These are phyloP conservation scores for Colletotrichum tofieldiae DNA, from an alignment of 2,329 filamentous ascomycete species.

Conservation along the genomic window DNA sequence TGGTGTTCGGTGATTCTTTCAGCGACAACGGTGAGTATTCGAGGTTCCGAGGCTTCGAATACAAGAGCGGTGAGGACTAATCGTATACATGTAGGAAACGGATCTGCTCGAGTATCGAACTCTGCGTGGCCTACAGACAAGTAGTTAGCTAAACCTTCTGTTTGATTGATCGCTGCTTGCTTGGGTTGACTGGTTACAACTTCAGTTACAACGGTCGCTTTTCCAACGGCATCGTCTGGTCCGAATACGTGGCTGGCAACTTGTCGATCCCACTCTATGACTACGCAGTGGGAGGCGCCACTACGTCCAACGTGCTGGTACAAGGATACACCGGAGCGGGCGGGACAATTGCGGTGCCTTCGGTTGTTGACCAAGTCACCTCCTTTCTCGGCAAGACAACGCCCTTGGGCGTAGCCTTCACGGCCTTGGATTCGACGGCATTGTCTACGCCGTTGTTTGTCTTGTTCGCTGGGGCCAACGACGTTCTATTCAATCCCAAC, in stretches of 20 bases:
- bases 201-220: slow-evolving; percentile 34
- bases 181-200: not conserved
- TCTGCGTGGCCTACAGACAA: slow-evolving; percentile 31
- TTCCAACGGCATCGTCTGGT: slow-evolving; percentile 38
- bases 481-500: slow-evolving; percentile 34
- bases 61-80: not conserved
- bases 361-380: slow-evolving; percentile 26
- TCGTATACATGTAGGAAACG: slow-evolving; percentile 9
- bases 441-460: slow-evolving; percentile 24
- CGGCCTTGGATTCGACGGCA: slow-evolving; percentile 5
- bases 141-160: slow-evolving; percentile 15
- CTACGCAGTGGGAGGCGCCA: slow-evolving; percentile 37
- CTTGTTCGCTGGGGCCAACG: slow-evolving; percentile 28
- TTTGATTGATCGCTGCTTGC: accelerated
- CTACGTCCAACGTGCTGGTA: slow-evolving; percentile 28
- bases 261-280: slow-evolving; percentile 40
- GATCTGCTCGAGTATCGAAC: slow-evolving; percentile 30
- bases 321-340: slow-evolving; percentile 37
- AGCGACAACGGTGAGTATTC: slow-evolving; percentile 31
- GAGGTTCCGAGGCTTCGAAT: not conserved
- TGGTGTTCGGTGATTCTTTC: slow-evolving; percentile 37
- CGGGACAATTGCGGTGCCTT: slow-evolving; percentile 26
- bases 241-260: slow-evolving; percentile 35
- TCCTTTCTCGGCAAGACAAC: slow-evolving; percentile 16
- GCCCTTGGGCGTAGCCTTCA: slow-evolving; percentile 11